phyloP scores from a whole-genome alignment of 148 eudicot genomes.

The Rhododendron griersonianum region DNA sequence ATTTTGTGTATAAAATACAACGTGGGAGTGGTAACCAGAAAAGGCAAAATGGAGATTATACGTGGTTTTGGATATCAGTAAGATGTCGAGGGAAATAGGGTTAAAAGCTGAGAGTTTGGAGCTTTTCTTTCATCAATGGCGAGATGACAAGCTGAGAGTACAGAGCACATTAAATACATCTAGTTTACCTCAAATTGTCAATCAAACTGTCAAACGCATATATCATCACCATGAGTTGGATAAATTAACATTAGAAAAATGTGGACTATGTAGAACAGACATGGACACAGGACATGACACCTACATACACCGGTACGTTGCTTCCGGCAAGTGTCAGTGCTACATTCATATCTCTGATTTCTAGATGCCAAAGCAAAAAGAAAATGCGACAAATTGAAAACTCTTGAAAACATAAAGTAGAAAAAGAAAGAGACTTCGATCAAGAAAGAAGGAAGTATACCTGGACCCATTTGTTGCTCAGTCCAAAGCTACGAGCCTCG shows the following conservation, averaged over 20 bases:
- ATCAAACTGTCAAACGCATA: neutral
- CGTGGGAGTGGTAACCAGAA: neutral
- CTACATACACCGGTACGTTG: too few relatives aligned
- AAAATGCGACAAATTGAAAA: neutral
- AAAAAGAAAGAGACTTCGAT: conserved; percentile 29
- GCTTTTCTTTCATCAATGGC: neutral
- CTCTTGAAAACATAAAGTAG: neutral
- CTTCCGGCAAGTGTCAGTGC: too few relatives aligned
- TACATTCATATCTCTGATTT: neutral
- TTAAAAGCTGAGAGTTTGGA: neutral
- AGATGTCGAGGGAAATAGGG: neutral
- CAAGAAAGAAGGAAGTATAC: conserved; percentile 31
- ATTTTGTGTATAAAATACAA: neutral
- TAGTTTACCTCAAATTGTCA: neutral
- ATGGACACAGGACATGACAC: too few relatives aligned
- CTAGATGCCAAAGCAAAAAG: neutral
- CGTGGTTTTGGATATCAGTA: neutral
- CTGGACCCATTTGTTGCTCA: conserved; percentile 82
- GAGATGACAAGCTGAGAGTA: neutral
- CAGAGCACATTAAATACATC: neutral
- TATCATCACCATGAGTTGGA: neutral
- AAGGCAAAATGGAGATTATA: neutral
- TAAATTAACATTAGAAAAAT: neutral
- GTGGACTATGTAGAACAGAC: neutral
- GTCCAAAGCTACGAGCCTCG: conserved; percentile 88